A percentile compares a stretch with the other conserved stretches of the same genome.
Evolutionary conservation across 371 early-diverging fungal genomes (phyloP).

Genomic region (Circinella minor): DNA sequence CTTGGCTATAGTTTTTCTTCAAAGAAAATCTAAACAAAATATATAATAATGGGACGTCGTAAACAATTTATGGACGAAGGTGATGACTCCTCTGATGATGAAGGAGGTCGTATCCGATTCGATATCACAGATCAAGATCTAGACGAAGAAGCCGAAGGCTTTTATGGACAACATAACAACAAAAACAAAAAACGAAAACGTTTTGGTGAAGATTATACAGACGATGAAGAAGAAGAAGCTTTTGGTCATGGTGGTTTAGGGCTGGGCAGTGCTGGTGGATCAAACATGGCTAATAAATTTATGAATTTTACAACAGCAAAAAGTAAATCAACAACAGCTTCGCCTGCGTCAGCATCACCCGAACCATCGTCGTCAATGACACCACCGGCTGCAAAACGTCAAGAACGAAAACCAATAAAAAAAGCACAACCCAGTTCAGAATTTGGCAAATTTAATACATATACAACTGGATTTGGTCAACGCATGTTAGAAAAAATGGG

Average conservation of each 20-base stretch:
- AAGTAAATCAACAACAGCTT: constrained; percentile 9
- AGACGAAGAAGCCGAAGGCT: constrained; percentile 47
- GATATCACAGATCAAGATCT: constrained; percentile 48
- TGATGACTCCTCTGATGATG: constrained; percentile 52
- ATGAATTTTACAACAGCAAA: constrained; percentile 16
- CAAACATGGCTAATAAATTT: not conserved
- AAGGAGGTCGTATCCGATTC: constrained; percentile 41
- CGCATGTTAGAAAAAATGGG: constrained; percentile 88
- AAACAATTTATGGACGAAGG: constrained; percentile 53
- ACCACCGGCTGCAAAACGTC: not conserved
- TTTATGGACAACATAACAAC: constrained; percentile 31
- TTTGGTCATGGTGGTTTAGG: constrained; percentile 15
- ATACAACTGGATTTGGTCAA: constrained; percentile 75
- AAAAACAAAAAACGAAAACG: constrained; percentile 25
- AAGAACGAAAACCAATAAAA: constrained; percentile 19
- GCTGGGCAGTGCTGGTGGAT: constrained; percentile 6
- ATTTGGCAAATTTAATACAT: constrained; percentile 80
- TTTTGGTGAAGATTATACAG: constrained; percentile 33
- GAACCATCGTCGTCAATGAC: constrained; percentile 1
- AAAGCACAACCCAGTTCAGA: constrained; percentile 53
- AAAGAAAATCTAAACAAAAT: too few species aligned
- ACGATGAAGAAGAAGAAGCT: constrained; percentile 25
- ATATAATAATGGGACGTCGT: constrained; percentile 37
- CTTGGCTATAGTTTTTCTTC: too few species aligned
- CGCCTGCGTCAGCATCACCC: constrained; percentile 12